phyloP scores from a whole-genome alignment of 2,329 filamentous ascomycete genomes.

The Aureobasidium vineae region DNA sequence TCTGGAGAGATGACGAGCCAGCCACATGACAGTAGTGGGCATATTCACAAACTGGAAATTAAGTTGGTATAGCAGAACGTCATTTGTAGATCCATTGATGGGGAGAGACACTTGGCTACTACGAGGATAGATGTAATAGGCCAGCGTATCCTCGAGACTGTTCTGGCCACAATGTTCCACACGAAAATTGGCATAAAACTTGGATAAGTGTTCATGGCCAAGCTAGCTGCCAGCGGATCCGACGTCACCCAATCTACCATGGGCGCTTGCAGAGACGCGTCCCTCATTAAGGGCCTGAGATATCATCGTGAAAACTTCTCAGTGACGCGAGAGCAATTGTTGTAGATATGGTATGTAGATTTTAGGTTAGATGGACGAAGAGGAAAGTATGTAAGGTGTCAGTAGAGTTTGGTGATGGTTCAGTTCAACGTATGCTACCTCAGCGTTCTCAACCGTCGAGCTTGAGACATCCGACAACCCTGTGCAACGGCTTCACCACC shows the following conservation, averaged over 20 bases:
- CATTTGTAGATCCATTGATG: constrained; percentile 11
- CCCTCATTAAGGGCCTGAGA: not conserved
- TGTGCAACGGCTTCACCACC: not conserved
- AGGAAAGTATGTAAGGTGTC: not conserved
- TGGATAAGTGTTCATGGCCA: no score
- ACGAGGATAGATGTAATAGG: constrained; percentile 7
- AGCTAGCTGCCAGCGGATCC: no score
- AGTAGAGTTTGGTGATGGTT: not conserved
- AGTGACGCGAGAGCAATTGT: no score
- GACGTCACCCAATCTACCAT: not conserved
- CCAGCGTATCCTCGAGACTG: not conserved
- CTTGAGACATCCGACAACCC: not conserved
- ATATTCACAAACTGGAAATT: constrained; percentile 18
- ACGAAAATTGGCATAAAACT: constrained; percentile 12
- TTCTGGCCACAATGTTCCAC: no score
- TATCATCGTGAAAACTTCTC: not conserved
- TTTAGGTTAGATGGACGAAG: not conserved
- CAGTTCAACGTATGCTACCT: not conserved
- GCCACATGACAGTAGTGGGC: constrained; percentile 18
- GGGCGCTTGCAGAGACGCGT: not conserved
- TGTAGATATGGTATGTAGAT: not conserved
- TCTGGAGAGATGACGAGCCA: not conserved
- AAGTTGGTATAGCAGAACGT: constrained; percentile 14
- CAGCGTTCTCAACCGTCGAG: not conserved
- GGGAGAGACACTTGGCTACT: not conserved